Evolutionary conservation across 371 early-diverging fungal species (phyloP).

Genomic region (Capillidium rhysosporum): DNA sequence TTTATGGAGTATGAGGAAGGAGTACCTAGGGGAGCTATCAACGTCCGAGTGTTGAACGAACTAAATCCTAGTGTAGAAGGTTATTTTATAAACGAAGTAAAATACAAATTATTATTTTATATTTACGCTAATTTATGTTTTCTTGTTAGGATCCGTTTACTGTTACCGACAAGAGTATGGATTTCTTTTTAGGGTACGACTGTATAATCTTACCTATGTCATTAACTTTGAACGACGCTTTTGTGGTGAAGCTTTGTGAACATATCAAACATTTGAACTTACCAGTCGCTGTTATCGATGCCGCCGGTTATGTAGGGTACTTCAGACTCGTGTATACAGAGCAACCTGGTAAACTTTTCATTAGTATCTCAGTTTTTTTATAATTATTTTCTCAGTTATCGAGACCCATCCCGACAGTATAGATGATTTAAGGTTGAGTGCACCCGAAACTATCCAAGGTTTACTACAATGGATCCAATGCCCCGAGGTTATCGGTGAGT

Average conservation of each 20-base stretch:
- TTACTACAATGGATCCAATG: conserved; percentile 29
- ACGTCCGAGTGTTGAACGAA: conserved; percentile 46
- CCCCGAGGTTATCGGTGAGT: conserved; percentile 30
- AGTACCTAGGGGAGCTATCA: conserved; percentile 29
- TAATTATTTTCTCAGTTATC: conserved; percentile 29
- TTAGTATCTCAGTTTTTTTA: no score
- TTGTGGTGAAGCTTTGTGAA: conserved; percentile 26
- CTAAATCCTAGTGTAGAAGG: conserved; percentile 77
- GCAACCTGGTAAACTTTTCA: conserved; percentile 30
- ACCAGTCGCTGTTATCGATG: conserved; percentile 42
- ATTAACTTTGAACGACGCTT: conserved; percentile 30
- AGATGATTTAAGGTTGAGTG: conserved; percentile 58
- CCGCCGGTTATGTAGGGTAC: conserved; percentile 51
- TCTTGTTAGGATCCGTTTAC: background rate
- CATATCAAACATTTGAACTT: conserved; percentile 33
- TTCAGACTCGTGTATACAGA: conserved; percentile 49
- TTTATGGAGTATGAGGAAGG: conserved; percentile 55
- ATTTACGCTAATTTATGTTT: background rate
- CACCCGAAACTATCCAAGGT: conserved; percentile 42
- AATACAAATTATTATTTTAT: background rate
- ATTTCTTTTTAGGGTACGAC: background rate
- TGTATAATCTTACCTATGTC: conserved; percentile 13
- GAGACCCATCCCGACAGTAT: conserved; percentile 70
- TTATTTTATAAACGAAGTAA: conserved; percentile 21
- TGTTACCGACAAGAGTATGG: background rate